Conservation (phyloP, 1,139 yeast genomes). For the Yamadazyma triangularis region DNA sequence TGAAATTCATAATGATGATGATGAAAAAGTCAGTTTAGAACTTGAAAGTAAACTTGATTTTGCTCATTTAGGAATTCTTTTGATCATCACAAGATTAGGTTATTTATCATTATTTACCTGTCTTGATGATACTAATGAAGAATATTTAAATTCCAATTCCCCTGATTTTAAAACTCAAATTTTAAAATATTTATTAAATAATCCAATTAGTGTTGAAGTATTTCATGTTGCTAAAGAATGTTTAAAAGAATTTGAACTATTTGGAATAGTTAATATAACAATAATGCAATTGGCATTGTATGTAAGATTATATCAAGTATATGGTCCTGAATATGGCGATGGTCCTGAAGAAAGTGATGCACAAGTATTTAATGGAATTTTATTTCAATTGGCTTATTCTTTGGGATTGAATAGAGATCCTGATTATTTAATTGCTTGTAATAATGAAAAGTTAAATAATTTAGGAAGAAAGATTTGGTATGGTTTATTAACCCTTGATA, state of each 20-base stretch:
- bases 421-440: too few species aligned
- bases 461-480: background rate
- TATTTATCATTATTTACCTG: slow-evolving; percentile 27
- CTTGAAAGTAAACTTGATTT: slow-evolving; percentile 24
- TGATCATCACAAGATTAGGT: slow-evolving; percentile 23
- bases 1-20: slow-evolving; percentile 11
- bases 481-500: background rate
- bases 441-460: background rate
- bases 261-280: slow-evolving; percentile 34
- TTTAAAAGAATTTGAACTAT: slow-evolving; percentile 32
- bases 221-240: slow-evolving; percentile 33
- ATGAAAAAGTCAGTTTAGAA: slow-evolving; percentile 11
- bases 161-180: slow-evolving; percentile 13
- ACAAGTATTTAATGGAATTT: background rate
- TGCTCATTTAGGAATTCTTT: slow-evolving; percentile 26
- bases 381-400: background rate
- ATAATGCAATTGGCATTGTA: slow-evolving; percentile 11
- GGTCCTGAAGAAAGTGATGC: slow-evolving; percentile 25
- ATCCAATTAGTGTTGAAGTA: slow-evolving; percentile 15
- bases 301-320: slow-evolving; percentile 31
- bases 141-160: slow-evolving; percentile 4
- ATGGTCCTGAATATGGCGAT: slow-evolving; percentile 50
- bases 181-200: slow-evolving; percentile 4
- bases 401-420: background rate
- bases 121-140: slow-evolving; percentile 16